Conservation (phyloP, 75 land plant genomes). For the Pinus albicaulis region DNA sequence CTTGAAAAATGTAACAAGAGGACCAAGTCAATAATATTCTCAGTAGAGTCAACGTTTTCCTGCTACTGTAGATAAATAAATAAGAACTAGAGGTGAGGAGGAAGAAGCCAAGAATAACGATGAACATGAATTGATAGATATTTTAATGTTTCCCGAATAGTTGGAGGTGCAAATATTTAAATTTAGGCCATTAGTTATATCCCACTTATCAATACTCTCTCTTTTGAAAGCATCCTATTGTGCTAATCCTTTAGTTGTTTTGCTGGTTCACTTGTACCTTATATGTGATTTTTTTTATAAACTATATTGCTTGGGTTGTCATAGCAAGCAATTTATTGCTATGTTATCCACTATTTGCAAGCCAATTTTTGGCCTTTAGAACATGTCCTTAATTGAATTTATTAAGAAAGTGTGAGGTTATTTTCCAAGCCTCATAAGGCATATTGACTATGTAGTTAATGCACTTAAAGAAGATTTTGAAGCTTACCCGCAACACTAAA, state of each 20-base stretch:
- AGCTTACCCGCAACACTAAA: slow-evolving; percentile 65
- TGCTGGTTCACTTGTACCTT: slow-evolving; percentile 69
- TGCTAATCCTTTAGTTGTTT: slow-evolving; percentile 70
- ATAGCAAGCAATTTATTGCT: slow-evolving; percentile 34
- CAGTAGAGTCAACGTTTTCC: slow-evolving; percentile 15
- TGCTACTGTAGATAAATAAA: slow-evolving; percentile 13
- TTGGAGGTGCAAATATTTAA: slow-evolving; percentile 68
- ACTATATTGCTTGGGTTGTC: slow-evolving; percentile 40
- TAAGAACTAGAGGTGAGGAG: slow-evolving; percentile 11
- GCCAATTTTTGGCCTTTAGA: slow-evolving; percentile 36
- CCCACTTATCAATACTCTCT: slow-evolving; percentile 40
- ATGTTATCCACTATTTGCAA: slow-evolving; percentile 17
- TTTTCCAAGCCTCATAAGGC: slow-evolving; percentile 57
- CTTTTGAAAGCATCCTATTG: slow-evolving; percentile 41
- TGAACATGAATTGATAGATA: slow-evolving; percentile 17
- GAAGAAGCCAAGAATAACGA: slow-evolving; percentile 1
- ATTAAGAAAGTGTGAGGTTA: slow-evolving; percentile 39
- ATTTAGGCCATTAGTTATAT: slow-evolving; percentile 61
- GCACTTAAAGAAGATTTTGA: slow-evolving; percentile 43
- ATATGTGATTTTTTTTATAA: slow-evolving; percentile 67
- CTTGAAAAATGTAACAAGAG: slow-evolving; percentile 39
- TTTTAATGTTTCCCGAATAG: slow-evolving; percentile 15
- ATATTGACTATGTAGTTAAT: slow-evolving; percentile 53
- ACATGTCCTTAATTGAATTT: slow-evolving; percentile 30
- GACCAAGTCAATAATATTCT: slow-evolving; percentile 12